Evolutionary conservation across 2,329 filamentous ascomycete species (phyloP).

Genomic region (Xylaria arbuscula): DNA sequence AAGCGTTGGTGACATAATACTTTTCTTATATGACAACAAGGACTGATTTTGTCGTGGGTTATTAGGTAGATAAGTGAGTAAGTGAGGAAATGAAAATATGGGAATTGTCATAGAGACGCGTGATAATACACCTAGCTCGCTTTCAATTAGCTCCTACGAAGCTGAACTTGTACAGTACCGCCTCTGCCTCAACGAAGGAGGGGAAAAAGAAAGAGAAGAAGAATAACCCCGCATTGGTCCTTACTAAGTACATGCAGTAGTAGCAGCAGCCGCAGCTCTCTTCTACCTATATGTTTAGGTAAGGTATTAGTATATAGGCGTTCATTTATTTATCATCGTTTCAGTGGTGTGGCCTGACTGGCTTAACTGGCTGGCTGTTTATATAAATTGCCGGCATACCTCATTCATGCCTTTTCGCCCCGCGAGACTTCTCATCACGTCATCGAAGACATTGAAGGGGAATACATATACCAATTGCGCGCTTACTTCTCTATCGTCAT

Average conservation of each 20-base stretch:
- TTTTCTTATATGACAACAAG: too few relatives aligned
- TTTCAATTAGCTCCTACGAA: neutral
- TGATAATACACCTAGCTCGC: neutral
- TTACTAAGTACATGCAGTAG: conserved; percentile 4
- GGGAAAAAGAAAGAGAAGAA: conserved; percentile 1
- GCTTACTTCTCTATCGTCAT: neutral
- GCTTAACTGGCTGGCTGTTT: too few relatives aligned
- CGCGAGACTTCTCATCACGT: conserved; percentile 11
- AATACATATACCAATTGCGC: too few relatives aligned
- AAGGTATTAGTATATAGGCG: too few relatives aligned
- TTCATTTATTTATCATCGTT: too few relatives aligned
- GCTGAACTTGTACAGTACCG: neutral
- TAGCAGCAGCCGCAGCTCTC: too few relatives aligned
- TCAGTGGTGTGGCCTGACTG: too few relatives aligned
- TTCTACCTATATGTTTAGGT: too few relatives aligned
- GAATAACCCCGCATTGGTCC: conserved; percentile 23
- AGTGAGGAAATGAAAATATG: neutral
- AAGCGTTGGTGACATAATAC: too few relatives aligned
- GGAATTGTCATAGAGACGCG: neutral
- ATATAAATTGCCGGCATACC: neutral
- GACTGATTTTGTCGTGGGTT: too few relatives aligned
- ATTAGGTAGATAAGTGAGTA: neutral
- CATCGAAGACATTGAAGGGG: neutral
- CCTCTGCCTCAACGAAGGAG: too few relatives aligned
- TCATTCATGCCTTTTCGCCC: conserved; percentile 19